Evolutionary conservation across 208 protist species (phyloP), one percentile per base, ranked within the genome.

Genomic region (Trypanosoma rangeli): DNA sequence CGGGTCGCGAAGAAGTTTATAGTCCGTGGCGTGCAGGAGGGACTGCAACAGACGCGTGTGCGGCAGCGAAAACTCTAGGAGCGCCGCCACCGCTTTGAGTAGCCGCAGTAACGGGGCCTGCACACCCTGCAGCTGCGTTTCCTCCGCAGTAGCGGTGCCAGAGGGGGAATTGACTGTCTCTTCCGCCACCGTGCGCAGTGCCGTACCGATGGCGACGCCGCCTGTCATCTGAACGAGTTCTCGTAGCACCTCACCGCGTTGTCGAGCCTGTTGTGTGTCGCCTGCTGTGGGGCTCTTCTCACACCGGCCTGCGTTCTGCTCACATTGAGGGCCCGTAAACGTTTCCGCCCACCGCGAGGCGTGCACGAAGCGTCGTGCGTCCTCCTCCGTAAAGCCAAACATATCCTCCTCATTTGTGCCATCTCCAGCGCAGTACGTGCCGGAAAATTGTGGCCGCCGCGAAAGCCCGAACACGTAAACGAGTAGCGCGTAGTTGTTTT

Each of bases 401-500:
- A 58, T 29, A 44, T 76, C 71, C 2, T 28, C 5, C 26, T 50
- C 64, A n/a, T 70, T 42, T 20, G 31, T 42, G 0, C 39, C 64
- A 3, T 64, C 18, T 18, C 58, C 64, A 2, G 57, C 28, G 24
- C 28, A 59, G 46, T 53, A 61, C 3, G n/a, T 50, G 15, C 56
- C 48, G 9, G 8, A 3, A 60, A 69, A 60, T 16, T 64, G 52
- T 20, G 64, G 56, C 26, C 28, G 18, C 26, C 31, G 13, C 4
- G 57, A 61, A 20, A 76, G 63, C 24, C 58, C 50, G 48, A 92
- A 91, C 29, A 58, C 46, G 39, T 88, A 53, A 12, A 93, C 62
- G 39, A 93, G 60, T 12, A 73, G 55, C 35, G 79, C 75, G 70
- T 92, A 90, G 61, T 80, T 78, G 56, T 70, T 74, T 68, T 94